These are phyloP conservation scores for Fusarium nelsonii DNA, from an alignment of 2,329 filamentous ascomycete species.

Conservation along the genomic window DNA sequence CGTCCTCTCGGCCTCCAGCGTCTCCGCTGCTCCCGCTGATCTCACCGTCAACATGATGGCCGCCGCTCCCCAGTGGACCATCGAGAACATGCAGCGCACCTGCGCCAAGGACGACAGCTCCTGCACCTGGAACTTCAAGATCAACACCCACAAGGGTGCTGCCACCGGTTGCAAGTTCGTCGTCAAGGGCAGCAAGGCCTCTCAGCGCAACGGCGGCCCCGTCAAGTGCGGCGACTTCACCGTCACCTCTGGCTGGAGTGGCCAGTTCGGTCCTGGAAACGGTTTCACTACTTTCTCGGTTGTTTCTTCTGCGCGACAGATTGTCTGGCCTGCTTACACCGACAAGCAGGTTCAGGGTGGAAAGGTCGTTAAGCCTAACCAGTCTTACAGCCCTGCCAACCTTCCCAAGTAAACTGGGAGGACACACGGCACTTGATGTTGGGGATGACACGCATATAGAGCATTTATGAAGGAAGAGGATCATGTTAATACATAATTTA, in stretches of 20 bases:
- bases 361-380: conserved; percentile 61
- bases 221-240: conserved; percentile 62
- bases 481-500: neutral
- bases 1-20: conserved; percentile 48
- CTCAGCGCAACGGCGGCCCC: conserved; percentile 55
- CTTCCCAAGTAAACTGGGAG: conserved; percentile 26
- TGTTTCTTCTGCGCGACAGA: conserved; percentile 55
- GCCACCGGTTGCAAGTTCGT: conserved; percentile 45
- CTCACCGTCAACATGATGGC: conserved; percentile 57
- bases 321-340: conserved; percentile 65
- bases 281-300: conserved; percentile 68
- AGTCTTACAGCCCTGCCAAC: conserved; percentile 56
- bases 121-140: conserved; percentile 59
- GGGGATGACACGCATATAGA: neutral
- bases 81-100: conserved; percentile 54
- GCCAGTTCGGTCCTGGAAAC: conserved; percentile 63
- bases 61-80: conserved; percentile 56
- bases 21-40: conserved; percentile 51
- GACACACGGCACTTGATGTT: too few relatives aligned
- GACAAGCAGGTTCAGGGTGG: conserved; percentile 61
- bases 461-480: neutral
- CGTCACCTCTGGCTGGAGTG: conserved; percentile 66
- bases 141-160: conserved; percentile 59
- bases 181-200: conserved; percentile 52
- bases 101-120: conserved; percentile 54